Conservation (phyloP, 768 basidiomycete genomes). For the Termitomyces sp. region DNA sequence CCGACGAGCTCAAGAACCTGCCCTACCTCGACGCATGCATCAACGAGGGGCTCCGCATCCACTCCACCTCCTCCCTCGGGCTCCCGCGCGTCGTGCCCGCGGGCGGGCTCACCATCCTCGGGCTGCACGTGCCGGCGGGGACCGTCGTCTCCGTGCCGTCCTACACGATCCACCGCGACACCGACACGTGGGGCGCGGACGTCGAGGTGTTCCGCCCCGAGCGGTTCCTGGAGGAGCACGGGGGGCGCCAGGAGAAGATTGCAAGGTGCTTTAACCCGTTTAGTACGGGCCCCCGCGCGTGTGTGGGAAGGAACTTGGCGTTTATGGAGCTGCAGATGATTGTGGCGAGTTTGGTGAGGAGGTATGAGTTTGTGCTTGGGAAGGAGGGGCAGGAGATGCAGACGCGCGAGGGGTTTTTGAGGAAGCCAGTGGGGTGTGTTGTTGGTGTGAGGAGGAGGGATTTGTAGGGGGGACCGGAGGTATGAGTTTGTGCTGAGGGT, state of each 20-base stretch:
- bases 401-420: slow-evolving; percentile 82
- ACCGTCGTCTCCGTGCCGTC: slow-evolving; percentile 76
- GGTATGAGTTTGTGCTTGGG: slow-evolving; percentile 72
- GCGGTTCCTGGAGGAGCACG: slow-evolving; percentile 76
- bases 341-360: slow-evolving; percentile 71
- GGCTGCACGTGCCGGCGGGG: slow-evolving; percentile 65
- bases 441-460: slow-evolving; percentile 73
- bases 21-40: slow-evolving; percentile 86
- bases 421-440: slow-evolving; percentile 73
- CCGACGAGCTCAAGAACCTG: slow-evolving; percentile 67
- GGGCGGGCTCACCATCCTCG: slow-evolving; percentile 63
- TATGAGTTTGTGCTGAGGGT: too few relatives aligned
- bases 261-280: slow-evolving; percentile 84
- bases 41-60: slow-evolving; percentile 80
- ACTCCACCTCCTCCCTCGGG: slow-evolving; percentile 82
- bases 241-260: slow-evolving; percentile 44
- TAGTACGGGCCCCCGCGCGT: slow-evolving; percentile 79
- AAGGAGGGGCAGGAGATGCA: slow-evolving; percentile 60
- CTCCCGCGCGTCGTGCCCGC: slow-evolving; percentile 77
- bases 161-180: slow-evolving; percentile 79
- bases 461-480: slow-evolving; percentile 6
- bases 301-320: slow-evolving; percentile 83
- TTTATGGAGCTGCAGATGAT: slow-evolving; percentile 78
- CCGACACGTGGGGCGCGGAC: slow-evolving; percentile 74
- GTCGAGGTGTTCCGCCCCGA: slow-evolving; percentile 74